These are phyloP conservation scores for Trametes versicolor DNA, from an alignment of 1,284 basidiomycete species.

Conservation along the genomic window DNA sequence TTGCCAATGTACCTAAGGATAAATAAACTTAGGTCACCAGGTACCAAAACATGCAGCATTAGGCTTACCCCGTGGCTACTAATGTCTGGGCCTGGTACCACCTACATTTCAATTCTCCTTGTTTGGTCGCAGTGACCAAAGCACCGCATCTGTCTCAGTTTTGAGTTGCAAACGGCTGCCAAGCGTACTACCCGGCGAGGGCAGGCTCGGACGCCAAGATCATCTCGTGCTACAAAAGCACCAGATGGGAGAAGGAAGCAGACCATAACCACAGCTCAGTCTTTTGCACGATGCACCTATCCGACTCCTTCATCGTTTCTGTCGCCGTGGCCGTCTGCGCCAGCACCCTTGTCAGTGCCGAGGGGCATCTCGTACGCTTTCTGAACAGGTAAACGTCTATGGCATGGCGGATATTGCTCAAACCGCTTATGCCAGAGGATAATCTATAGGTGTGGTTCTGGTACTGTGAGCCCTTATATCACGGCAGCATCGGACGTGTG, in stretches of 20 bases:
- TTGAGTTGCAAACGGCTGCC: not conserved
- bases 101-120: no score
- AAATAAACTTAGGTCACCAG: no score
- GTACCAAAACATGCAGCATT: not conserved
- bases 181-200: not conserved
- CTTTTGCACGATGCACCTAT: not conserved
- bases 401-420: not conserved
- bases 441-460: not conserved
- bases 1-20: no score
- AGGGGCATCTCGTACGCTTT: constrained; percentile 1
- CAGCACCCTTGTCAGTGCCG: not conserved
- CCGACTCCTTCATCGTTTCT: not conserved
- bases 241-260: not conserved
- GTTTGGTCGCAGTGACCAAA: not conserved
- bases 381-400: constrained; percentile 1
- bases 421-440: not conserved
- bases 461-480: not conserved
- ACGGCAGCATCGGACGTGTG: not conserved
- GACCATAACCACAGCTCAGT: not conserved
- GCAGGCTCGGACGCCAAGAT: not conserved
- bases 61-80: not conserved
- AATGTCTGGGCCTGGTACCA: no score
- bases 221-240: not conserved
- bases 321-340: not conserved
- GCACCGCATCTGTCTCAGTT: not conserved